These are phyloP conservation scores for Macrophomina pseudophaseolina DNA, from an alignment of 2,329 filamentous ascomycete genomes.

Conservation along the genomic window DNA sequence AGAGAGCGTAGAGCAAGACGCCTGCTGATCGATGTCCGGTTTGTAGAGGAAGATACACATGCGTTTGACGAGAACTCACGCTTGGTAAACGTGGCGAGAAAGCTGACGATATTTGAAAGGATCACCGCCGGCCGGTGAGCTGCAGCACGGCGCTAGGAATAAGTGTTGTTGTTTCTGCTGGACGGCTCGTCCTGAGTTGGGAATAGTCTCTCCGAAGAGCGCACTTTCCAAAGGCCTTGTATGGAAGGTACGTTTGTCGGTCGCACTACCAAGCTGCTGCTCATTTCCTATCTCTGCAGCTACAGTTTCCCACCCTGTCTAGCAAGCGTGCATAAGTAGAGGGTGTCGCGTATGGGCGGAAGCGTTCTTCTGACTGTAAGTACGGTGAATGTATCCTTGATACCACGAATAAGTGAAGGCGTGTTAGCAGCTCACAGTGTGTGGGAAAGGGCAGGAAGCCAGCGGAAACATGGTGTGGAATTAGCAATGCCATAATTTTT, in stretches of 20 bases:
- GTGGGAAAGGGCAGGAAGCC: too few relatives aligned
- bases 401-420: too few relatives aligned
- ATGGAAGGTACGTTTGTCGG: not conserved
- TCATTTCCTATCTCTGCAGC: too few relatives aligned
- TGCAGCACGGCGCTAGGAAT: not conserved
- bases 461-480: too few relatives aligned
- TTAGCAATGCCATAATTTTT: not conserved
- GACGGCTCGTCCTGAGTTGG: not conserved
- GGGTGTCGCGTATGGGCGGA: too few relatives aligned
- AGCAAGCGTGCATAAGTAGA: too few relatives aligned
- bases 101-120: not conserved
- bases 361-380: too few relatives aligned
- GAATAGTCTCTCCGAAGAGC: not conserved
- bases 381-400: too few relatives aligned
- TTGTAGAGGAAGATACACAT: conserved; percentile 10
- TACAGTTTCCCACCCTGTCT: too few relatives aligned
- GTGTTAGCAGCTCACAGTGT: too few relatives aligned
- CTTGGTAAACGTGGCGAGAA: not conserved
- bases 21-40: not conserved
- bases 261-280: too few relatives aligned
- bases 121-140: not conserved
- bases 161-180: not conserved
- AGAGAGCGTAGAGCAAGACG: not conserved
- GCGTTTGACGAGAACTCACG: not conserved
- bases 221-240: not conserved